Percentiles rank a stretch among this genome's conserved stretches.
Conservation (phyloP, 495 filamentous ascomycete genomes). For the Penicillium paradoxum region DNA sequence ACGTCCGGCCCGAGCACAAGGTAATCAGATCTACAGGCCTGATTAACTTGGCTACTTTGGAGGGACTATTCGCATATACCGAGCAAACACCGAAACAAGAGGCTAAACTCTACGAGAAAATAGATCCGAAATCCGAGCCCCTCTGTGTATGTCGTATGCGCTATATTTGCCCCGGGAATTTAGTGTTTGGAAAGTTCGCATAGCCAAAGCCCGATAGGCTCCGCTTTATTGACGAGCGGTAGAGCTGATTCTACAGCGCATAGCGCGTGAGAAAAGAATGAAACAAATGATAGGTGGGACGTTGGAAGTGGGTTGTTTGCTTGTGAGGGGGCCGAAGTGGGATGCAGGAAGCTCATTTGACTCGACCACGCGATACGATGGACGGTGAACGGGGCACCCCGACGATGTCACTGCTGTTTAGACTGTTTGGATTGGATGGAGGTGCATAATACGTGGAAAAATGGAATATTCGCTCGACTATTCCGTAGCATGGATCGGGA, state of each 20-base stretch:
- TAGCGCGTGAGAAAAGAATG: constrained; percentile 20
- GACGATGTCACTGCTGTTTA: constrained; percentile 2
- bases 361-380: constrained; percentile 24
- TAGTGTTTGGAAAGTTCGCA: background rate
- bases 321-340: constrained; percentile 5
- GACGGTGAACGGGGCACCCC: constrained; percentile 7
- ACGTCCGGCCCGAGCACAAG: constrained; percentile 10
- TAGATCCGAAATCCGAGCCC: constrained; percentile 10
- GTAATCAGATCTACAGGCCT: background rate
- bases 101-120: constrained; percentile 13
- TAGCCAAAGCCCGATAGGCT: background rate
- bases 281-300: background rate
- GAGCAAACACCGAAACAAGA: constrained; percentile 1
- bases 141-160: background rate
- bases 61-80: background rate
- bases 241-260: constrained; percentile 13
- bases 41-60: background rate
- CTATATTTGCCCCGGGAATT: background rate
- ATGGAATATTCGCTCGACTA: background rate
- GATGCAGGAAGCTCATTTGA: constrained; percentile 18
- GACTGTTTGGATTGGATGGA: background rate
- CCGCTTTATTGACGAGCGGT: constrained; percentile 17
- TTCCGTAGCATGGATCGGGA: background rate
- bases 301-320: constrained; percentile 2
- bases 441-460: background rate